Evolutionary conservation across 2,329 filamentous ascomycete genomes (phyloP).

Genomic region (Cercospora sp.): DNA sequence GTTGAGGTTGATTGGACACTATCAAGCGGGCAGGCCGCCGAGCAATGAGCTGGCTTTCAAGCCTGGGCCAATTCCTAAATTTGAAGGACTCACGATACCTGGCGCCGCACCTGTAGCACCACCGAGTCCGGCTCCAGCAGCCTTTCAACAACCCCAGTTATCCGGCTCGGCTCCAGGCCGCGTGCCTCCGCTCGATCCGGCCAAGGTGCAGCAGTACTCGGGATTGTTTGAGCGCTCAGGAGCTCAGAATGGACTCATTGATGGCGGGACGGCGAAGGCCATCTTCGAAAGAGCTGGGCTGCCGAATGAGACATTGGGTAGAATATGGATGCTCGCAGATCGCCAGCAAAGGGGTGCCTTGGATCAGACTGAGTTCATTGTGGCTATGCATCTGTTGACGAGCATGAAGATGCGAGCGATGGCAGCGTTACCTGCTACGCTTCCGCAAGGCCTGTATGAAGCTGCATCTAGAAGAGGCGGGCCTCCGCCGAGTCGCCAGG

Average conservation of each 20-base stretch:
- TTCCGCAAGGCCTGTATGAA: conserved; percentile 86
- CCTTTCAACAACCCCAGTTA: conserved; percentile 36
- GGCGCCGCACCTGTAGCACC: conserved; percentile 22
- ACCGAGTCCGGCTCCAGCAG: conserved; percentile 29
- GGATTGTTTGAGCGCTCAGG: conserved; percentile 88
- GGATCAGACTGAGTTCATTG: conserved; percentile 88
- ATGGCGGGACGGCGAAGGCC: conserved; percentile 72
- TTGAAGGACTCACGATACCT: conserved; percentile 70
- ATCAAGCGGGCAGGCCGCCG: conserved; percentile 82
- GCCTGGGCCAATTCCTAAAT: conserved; percentile 85
- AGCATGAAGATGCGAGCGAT: conserved; percentile 84
- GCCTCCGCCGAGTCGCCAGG: conserved; percentile 41
- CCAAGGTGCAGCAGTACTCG: conserved; percentile 87
- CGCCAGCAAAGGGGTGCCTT: conserved; percentile 88
- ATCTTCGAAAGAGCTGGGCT: conserved; percentile 94
- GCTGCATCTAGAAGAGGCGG: conserved; percentile 72
- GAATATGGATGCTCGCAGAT: conserved; percentile 94
- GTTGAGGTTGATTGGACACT: conserved; percentile 90
- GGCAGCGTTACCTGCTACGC: conserved; percentile 72
- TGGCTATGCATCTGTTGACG: conserved; percentile 95
- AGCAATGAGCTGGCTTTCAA: conserved; percentile 78
- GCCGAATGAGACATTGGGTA: conserved; percentile 85
- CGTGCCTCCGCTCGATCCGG: conserved; percentile 82
- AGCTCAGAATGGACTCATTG: conserved; percentile 72
- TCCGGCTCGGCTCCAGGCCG: conserved; percentile 64